These are phyloP conservation scores for Malus sylvestris DNA, from an alignment of 306 rosid species.

Conservation along the genomic window DNA sequence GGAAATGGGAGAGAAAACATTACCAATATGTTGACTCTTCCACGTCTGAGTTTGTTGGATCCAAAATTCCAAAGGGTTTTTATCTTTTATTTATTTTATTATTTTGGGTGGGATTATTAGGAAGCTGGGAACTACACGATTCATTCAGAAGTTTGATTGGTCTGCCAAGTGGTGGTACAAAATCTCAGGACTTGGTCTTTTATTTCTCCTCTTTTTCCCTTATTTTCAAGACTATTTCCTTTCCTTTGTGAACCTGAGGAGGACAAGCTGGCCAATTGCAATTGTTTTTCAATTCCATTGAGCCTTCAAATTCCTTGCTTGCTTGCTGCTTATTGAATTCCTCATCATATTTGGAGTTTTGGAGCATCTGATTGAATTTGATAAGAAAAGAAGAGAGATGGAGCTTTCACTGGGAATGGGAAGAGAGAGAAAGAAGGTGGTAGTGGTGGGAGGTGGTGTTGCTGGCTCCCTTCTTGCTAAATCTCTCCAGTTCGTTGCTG, in stretches of 20 bases:
- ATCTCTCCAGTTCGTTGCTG: conserved; percentile 52
- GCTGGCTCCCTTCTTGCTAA: conserved; percentile 63
- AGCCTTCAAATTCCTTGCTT: neutral
- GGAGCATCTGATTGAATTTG: neutral
- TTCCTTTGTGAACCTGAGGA: neutral
- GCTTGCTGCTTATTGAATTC: neutral
- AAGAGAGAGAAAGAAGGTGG: conserved; percentile 34
- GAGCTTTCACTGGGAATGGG: neutral
- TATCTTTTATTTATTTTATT: too few species aligned
- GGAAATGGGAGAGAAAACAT: too few species aligned
- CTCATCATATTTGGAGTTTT: too few species aligned
- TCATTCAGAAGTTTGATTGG: too few species aligned
- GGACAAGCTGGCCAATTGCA: neutral
- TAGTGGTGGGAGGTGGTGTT: conserved; percentile 65
- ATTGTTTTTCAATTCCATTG: neutral
- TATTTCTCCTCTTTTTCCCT: too few species aligned
- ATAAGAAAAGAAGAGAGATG: conserved; percentile 1
- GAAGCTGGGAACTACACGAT: too few species aligned
- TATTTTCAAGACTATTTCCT: too few species aligned
- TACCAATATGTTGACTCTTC: too few species aligned
- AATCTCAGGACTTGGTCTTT: neutral
- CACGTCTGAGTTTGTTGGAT: too few species aligned
- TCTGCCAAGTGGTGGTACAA: neutral
- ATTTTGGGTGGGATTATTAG: too few species aligned
- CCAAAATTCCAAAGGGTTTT: too few species aligned